phyloP scores from a whole-genome alignment of 192 early-diverging fungal genomes.

The Haplosporangium gracile region DNA sequence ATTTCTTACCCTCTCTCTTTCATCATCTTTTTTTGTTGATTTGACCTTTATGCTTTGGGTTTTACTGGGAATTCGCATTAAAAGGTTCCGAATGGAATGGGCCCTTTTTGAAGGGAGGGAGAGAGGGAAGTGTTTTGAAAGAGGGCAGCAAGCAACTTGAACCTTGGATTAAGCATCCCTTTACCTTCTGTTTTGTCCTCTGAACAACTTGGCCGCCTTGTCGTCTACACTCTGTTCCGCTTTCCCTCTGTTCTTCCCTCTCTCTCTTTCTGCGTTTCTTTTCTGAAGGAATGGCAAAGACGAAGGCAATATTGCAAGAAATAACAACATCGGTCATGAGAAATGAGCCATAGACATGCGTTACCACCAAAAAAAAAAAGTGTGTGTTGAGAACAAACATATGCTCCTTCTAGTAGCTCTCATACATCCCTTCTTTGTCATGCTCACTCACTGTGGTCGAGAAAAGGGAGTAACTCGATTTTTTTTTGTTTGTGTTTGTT shows the following conservation, averaged over 20 bases:
- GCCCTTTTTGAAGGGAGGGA: not conserved
- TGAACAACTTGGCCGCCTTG: not conserved
- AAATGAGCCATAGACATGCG: not conserved
- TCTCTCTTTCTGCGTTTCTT: not conserved
- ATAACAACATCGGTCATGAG: not conserved
- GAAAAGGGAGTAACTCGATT: too few species aligned
- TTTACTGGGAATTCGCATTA: not conserved
- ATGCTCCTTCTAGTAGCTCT: not conserved
- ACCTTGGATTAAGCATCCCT: not conserved
- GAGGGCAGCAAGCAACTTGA: not conserved
- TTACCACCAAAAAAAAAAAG: not conserved
- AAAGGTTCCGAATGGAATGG: not conserved
- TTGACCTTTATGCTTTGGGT: not conserved
- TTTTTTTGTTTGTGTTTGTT: too few species aligned
- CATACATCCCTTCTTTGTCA: not conserved
- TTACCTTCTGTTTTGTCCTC: not conserved
- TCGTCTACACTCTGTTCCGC: not conserved
- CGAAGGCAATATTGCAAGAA: not conserved
- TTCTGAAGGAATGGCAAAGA: not conserved
- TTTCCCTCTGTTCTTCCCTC: too few species aligned
- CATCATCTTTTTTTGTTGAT: not conserved
- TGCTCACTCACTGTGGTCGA: not conserved
- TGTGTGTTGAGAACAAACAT: not conserved
- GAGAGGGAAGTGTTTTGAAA: not conserved
- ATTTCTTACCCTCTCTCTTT: not conserved